Conservation (phyloP, 768 basidiomycete species). For the Boletus rex-veris region DNA sequence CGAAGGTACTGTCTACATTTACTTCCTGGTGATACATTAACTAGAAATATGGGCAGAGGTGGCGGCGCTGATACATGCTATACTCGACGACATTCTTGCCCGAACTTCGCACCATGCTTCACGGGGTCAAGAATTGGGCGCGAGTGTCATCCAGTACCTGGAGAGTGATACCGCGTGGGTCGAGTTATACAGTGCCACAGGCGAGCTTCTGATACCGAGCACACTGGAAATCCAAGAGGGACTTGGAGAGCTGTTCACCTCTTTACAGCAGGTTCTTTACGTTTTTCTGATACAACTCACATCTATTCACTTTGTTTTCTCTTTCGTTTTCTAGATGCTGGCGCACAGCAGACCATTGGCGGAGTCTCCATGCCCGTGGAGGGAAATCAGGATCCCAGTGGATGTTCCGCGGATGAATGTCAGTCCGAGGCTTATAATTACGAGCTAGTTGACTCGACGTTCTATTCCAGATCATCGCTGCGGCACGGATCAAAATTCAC, state of each 20-base stretch:
- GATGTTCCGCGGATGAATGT: constrained; percentile 84
- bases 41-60: constrained; percentile 49
- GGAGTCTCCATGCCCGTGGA: constrained; percentile 49
- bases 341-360: constrained; percentile 39
- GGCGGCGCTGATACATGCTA: constrained; percentile 53
- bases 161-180: constrained; percentile 67
- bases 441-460: constrained; percentile 1
- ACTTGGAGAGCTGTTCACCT: constrained; percentile 21
- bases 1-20: constrained; percentile 53
- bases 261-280: constrained; percentile 33
- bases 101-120: constrained; percentile 32
- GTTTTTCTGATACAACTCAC: constrained; percentile 18
- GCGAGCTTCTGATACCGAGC: constrained; percentile 59
- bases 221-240: constrained; percentile 30
- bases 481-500: constrained; percentile 48
- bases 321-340: constrained; percentile 30
- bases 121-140: constrained; percentile 44
- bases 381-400: constrained; percentile 76
- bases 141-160: constrained; percentile 53
- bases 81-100: constrained; percentile 42
- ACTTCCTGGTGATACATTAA: constrained; percentile 2
- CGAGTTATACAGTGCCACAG: constrained; percentile 64
- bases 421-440: constrained; percentile 26
- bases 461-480: constrained; percentile 58
- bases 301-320: constrained; percentile 26